Evolutionary conservation across 2,329 filamentous ascomycete genomes (phyloP), one percentile per base, ranked within the genome.

Genomic region (Alternaria solani): DNA sequence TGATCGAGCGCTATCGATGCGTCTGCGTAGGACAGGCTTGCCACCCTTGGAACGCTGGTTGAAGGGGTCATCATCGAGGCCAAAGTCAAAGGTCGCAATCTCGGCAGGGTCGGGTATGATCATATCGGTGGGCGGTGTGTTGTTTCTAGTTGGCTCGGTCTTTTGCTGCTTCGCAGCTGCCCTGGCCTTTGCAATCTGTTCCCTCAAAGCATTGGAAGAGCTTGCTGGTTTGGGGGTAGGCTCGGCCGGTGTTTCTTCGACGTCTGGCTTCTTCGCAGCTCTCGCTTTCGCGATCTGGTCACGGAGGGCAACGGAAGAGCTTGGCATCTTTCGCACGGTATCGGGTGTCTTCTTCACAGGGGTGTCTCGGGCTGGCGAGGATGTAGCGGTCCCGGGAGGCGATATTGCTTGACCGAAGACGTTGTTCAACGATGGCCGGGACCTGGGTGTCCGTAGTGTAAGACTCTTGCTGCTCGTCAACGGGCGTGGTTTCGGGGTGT

Each of bases 211-310:
- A 14, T 86, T 84, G 0, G 94, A 97, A 0, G 93, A 93, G 69
- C 91, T 95, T 7, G 80, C 78, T 0, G 75, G 72, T 60, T 83
- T 85, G 8, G 62, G 55, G 1, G 72, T 67, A 7, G 67, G 61
- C 14, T 63, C 67, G 20, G 46, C 38, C 5, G 61, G 48, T 2
- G 51, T 55, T 6, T 62, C 55, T 39, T 25, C 39, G 12, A 48
- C 46, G 8, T 71, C 67, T 20, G 65, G 73, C 60, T 73, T 79
- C 56, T 88, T 90, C 2, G 93, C 91, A 2, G 93, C 93, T 74
- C 94, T 96, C 1, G 95, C 94, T 70, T 94, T 94, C 38, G 94
- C 93, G 64, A 98, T 97, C 55, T 95, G 94, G 52, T 97, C 93
- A 34, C 95, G 88, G 14, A 99, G 81, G 0, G 93, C 89, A 16